Evolutionary conservation across 192 early-diverging fungal species (phyloP).

Genomic region (Rhizoclosmatium sp.): DNA sequence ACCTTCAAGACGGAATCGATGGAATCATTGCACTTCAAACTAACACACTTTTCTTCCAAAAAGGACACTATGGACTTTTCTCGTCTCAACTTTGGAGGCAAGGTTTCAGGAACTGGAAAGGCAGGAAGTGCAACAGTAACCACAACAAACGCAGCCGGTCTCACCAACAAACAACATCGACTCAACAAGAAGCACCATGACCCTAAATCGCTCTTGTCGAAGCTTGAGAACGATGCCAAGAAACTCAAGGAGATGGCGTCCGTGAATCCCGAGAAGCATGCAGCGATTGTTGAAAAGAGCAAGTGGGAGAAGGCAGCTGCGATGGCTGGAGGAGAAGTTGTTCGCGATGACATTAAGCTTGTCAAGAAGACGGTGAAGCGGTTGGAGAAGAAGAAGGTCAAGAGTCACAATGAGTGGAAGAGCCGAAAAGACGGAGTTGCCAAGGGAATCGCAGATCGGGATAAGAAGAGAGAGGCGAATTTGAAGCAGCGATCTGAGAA

Average conservation of each 20-base stretch:
- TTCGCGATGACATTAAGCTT: constrained; percentile 89
- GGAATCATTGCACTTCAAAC: not conserved
- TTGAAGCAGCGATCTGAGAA: constrained; percentile 80
- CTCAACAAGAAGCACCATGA: constrained; percentile 34
- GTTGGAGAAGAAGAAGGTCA: constrained; percentile 81
- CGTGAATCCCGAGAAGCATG: constrained; percentile 66
- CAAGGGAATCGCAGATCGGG: constrained; percentile 68
- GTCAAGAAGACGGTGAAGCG: constrained; percentile 93
- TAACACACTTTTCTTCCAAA: not conserved
- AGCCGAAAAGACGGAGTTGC: constrained; percentile 74
- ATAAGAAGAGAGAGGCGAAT: constrained; percentile 86
- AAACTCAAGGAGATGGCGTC: constrained; percentile 79
- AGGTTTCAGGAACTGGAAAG: not conserved
- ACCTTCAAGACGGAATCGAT: not conserved
- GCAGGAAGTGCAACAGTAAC: not conserved
- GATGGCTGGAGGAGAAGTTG: constrained; percentile 87
- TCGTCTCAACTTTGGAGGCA: constrained; percentile 38
- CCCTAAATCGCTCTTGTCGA: constrained; percentile 34
- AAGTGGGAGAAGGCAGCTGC: constrained; percentile 84
- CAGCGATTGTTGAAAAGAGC: constrained; percentile 73
- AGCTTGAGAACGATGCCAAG: constrained; percentile 75
- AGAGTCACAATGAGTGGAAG: constrained; percentile 84
- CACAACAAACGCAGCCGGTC: not conserved
- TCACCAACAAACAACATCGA: constrained; percentile 8
- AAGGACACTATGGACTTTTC: constrained; percentile 28